These are phyloP conservation scores for Mitragyna speciosa DNA, from an alignment of 257 asterid genomes.

Conservation along the genomic window DNA sequence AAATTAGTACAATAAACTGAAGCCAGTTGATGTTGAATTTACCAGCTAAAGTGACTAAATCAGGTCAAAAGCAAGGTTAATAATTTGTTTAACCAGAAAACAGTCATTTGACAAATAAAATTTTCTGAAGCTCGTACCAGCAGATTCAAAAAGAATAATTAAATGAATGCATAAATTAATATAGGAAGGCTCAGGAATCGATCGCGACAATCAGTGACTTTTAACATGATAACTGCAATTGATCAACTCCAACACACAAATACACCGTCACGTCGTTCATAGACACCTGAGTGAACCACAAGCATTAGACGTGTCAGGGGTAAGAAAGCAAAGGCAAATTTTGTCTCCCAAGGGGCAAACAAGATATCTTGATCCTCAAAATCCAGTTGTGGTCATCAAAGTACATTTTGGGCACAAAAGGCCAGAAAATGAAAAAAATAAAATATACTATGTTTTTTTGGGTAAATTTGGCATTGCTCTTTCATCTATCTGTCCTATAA, in stretches of 20 bases:
- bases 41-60: constrained; percentile 3
- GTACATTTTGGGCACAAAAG: background rate
- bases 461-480: background rate
- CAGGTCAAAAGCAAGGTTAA: background rate
- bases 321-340: background rate
- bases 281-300: background rate
- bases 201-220: background rate
- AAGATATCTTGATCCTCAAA: background rate
- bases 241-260: background rate
- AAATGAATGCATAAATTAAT: background rate
- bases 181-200: background rate
- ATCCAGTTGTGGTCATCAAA: background rate
- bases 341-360: background rate
- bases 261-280: background rate
- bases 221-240: background rate
- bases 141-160: background rate
- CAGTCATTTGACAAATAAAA: background rate
- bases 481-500: background rate
- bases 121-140: background rate
- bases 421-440: background rate
- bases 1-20: background rate
- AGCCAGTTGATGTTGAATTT: background rate
- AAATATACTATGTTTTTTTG: background rate
- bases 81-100: background rate
- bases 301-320: background rate